These are phyloP conservation scores for Micromonas commoda DNA, from an alignment of 139 green algal genomes.

Conservation along the genomic window DNA sequence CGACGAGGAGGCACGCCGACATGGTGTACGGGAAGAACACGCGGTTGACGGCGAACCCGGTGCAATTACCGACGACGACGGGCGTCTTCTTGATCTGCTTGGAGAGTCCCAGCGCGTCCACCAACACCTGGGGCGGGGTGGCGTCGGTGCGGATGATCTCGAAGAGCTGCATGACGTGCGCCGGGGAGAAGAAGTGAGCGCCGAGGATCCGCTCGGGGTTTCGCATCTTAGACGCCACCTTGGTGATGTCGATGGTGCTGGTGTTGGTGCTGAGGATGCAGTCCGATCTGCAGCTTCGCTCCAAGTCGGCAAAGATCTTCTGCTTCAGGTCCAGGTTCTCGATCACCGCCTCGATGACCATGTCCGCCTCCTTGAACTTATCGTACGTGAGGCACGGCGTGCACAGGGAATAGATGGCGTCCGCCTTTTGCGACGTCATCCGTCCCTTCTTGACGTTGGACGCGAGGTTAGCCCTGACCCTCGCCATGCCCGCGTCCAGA, in stretches of 20 bases:
- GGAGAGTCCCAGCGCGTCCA: constrained; percentile 75
- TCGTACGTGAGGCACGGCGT: constrained; percentile 72
- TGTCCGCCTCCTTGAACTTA: constrained; percentile 71
- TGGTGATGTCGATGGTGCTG: constrained; percentile 92
- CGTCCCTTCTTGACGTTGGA: constrained; percentile 81
- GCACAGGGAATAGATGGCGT: constrained; percentile 56
- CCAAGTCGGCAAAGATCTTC: constrained; percentile 63
- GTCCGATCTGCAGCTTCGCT: constrained; percentile 59
- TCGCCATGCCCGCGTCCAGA: constrained; percentile 76
- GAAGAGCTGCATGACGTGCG: constrained; percentile 97
- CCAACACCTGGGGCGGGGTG: constrained; percentile 71
- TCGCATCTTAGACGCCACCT: constrained; percentile 61
- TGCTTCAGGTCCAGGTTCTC: constrained; percentile 94
- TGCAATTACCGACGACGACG: constrained; percentile 98
- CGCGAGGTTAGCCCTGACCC: constrained; percentile 81
- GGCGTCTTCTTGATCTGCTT: constrained; percentile 93
- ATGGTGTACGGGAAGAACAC: constrained; percentile 99
- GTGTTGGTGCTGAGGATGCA: constrained; percentile 97
- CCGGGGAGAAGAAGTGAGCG: constrained; percentile 69
- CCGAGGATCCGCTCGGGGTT: constrained; percentile 76
- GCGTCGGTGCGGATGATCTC: constrained; percentile 89
- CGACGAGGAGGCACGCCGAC: constrained; percentile 80
- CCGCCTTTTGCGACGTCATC: constrained; percentile 59
- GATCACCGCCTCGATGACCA: constrained; percentile 97
- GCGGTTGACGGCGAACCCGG: constrained; percentile 96